phyloP scores from a whole-genome alignment of 1,139 yeast species.

The Debaryomyces sp. region DNA sequence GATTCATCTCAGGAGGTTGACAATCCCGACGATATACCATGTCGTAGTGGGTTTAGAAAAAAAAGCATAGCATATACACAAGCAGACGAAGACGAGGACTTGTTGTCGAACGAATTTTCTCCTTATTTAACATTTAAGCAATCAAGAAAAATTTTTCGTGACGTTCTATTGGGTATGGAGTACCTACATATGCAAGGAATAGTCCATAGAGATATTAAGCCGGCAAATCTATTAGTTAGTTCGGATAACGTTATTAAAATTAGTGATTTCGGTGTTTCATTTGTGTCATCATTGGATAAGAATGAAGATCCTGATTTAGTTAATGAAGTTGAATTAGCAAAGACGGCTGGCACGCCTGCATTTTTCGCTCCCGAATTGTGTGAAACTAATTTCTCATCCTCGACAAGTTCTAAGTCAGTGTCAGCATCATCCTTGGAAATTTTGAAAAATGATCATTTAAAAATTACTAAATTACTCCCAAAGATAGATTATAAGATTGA shows the following conservation, averaged over 20 bases:
- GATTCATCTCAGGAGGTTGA: slow-evolving; percentile 1
- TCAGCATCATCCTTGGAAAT: slow-evolving; percentile 29
- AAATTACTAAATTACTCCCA: slow-evolving; percentile 30
- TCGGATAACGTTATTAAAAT: slow-evolving; percentile 81
- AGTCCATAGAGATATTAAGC: slow-evolving; percentile 95
- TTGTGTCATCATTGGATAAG: slow-evolving; percentile 66
- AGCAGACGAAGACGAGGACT: slow-evolving; percentile 35
- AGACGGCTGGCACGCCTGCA: slow-evolving; percentile 73
- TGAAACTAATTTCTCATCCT: slow-evolving; percentile 40
- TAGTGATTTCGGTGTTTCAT: slow-evolving; percentile 96
- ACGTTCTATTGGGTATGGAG: slow-evolving; percentile 87
- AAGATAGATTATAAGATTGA: slow-evolving; percentile 78
- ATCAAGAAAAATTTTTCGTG: slow-evolving; percentile 75
- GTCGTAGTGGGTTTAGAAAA: slow-evolving; percentile 28
- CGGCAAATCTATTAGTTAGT: slow-evolving; percentile 84
- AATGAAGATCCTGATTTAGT: slow-evolving; percentile 44
- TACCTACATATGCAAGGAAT: slow-evolving; percentile 92
- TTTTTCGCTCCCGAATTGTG: slow-evolving; percentile 75
- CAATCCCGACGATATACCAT: slow-evolving; percentile 34
- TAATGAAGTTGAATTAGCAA: slow-evolving; percentile 71
- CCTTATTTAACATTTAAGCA: slow-evolving; percentile 70
- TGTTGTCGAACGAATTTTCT: slow-evolving; percentile 44
- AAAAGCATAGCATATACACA: slow-evolving; percentile 10
- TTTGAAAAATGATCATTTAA: slow-evolving; percentile 22
- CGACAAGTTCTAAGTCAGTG: slow-evolving; percentile 15